Base-by-base conservation (phyloP, 176 grass and related monocot genomes). In the Phyllostachys edulis region DNA sequence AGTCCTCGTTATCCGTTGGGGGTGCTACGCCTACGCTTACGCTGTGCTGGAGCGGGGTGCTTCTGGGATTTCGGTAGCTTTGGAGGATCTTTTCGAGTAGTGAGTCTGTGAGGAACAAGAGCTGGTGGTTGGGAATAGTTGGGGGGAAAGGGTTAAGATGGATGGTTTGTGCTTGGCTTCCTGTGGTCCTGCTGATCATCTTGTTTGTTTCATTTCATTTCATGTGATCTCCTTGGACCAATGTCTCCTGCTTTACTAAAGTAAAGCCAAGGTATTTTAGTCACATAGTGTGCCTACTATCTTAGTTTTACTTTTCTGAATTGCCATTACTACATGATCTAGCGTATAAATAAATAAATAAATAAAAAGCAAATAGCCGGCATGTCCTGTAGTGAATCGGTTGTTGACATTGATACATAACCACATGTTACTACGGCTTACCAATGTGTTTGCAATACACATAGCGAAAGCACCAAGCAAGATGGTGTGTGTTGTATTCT, bases 21-120 rank as follows among this genome's bases (percentile, higher is more conserved):
- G 17, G 20, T 32, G 9, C 14, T n/a, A 9, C 15, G 1, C 1
- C 2, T 34, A 34, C 0, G 1, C 1, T 2, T 34, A 34, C 0
- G 46, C 8, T 14, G 46, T 14, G 50, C 1, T 11, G 49, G 9
- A 1, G 7, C 52, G 34, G 79, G 80, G 5, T 0, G 3, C 0
- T 10, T 5, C 56, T 45, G 41, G 1, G 2, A 79, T 69, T 83
- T 73, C 0, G 2, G 18, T 0, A 4, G 3, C 8, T 13, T 6
- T 5, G 1, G 67, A 32, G 84, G 66, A 2, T 0, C 1, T 51
- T 6, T 39, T n/a, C 0, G 12, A 5, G 69, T 63, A 3, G 69
- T 29, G 0, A 50, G 70, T 83, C 32, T 34, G 32, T 34, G 32
- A 34, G 32, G 32, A 34, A 34, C 1, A 34, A 34, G 44, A 15